Conservation (phyloP, 192 early-diverging fungal species). For the Coemansia sp. region DNA sequence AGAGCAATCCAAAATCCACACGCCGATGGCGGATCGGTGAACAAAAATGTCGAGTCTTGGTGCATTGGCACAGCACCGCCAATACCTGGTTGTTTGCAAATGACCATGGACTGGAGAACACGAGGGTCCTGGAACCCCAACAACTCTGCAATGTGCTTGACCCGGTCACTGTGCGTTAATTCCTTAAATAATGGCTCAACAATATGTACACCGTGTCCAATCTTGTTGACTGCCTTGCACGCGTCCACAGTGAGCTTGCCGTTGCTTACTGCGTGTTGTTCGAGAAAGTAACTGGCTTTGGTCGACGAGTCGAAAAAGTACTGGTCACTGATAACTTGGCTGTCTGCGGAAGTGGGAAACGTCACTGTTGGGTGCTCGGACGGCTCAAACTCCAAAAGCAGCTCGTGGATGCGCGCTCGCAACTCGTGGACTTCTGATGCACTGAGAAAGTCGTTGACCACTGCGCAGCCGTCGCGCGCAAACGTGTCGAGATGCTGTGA, state of each 20-base stretch:
- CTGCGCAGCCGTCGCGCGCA: constrained; percentile 31
- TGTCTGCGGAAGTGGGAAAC: constrained; percentile 67
- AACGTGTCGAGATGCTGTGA: constrained; percentile 15
- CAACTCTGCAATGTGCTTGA: constrained; percentile 57
- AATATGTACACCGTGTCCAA: constrained; percentile 87
- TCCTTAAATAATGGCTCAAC: constrained; percentile 70
- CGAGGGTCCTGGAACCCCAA: constrained; percentile 71
- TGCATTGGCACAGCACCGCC: constrained; percentile 76
- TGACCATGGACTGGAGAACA: constrained; percentile 89
- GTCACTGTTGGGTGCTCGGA: constrained; percentile 71
- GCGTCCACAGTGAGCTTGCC: constrained; percentile 66
- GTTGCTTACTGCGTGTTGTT: constrained; percentile 71
- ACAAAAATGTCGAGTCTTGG: constrained; percentile 91
- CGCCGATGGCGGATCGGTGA: constrained; percentile 81
- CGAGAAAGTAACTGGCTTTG: constrained; percentile 86
- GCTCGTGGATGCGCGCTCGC: constrained; percentile 31
- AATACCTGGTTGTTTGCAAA: constrained; percentile 74
- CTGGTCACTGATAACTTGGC: constrained; percentile 73
- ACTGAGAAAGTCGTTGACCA: constrained; percentile 24
- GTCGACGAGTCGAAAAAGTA: constrained; percentile 87
- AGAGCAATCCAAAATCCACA: constrained; percentile 90
- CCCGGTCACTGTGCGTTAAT: constrained; percentile 59
- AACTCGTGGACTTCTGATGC: constrained; percentile 11
- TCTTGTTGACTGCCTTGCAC: constrained; percentile 78
- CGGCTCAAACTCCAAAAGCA: constrained; percentile 67